These are phyloP conservation scores for Artemisia argyi DNA, from an alignment of 129 eudicot species.

Conservation along the genomic window DNA sequence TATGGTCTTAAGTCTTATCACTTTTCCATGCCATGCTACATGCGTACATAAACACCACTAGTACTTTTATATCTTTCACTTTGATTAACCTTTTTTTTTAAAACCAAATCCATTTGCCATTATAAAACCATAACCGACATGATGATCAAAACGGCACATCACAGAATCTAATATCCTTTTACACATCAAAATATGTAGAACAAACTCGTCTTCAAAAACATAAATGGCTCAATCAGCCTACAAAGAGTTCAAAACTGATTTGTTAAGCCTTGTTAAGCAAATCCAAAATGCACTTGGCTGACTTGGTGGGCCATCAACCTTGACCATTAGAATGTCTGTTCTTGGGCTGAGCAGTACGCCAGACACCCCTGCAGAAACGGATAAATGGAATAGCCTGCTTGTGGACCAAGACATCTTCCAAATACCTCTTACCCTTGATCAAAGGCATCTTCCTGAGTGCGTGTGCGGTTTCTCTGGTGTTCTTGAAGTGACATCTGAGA, in stretches of 20 bases:
- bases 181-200: slow-evolving; percentile 9
- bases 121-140: not conserved
- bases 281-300: not conserved
- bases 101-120: not conserved
- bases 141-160: not conserved
- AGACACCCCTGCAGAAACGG: slow-evolving; percentile 47
- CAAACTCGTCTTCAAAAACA: slow-evolving; percentile 7
- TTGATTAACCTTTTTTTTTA: too few relatives aligned
- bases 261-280: too few relatives aligned
- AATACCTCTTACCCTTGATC: slow-evolving; percentile 29
- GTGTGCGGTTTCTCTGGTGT: slow-evolving; percentile 49
- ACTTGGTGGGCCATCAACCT: not conserved
- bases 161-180: not conserved
- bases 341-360: slow-evolving; percentile 33
- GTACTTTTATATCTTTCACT: too few relatives aligned
- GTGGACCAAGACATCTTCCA: too few relatives aligned
- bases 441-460: slow-evolving; percentile 45
- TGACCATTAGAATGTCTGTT: too few relatives aligned
- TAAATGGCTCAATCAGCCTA: not conserved
- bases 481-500: too few relatives aligned
- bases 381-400: slow-evolving; percentile 50
- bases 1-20: too few relatives aligned
- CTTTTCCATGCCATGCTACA: too few relatives aligned
- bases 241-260: slow-evolving; percentile 15
- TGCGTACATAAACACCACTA: too few relatives aligned